Evolutionary conservation across 805 yeast species (phyloP), one percentile per base, ranked within the genome.

Genomic region (Suhomyces prunicola): DNA sequence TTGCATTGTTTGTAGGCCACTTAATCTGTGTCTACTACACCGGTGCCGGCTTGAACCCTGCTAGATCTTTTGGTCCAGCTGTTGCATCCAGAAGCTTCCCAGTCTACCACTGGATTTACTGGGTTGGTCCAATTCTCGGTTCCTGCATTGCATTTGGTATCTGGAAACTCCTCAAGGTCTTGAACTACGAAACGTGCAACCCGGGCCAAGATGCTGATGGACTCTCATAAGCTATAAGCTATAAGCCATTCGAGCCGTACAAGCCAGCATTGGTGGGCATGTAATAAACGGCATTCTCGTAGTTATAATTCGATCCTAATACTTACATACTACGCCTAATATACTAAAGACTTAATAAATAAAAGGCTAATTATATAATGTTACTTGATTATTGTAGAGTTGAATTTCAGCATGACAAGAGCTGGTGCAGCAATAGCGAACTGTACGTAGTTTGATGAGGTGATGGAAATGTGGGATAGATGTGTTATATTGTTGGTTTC

Each of bases 21-120:
- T 81, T 90, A 77, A 79, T 88, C 61, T 81, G 87, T 67, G 88
- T 90, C 52, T 87, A 80, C 81, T 87, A 82, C 77, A 88, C 96
- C 48, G 96, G 96, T 68, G 96, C 96, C 40, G 96, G 96, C 68
- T 77, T 89, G 65, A 90, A 90, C 80, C 96, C 96, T 53, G 96
- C 97, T 46, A 84, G 97, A 78, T 76, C 89, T 33, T 81, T 90
- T 53, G 97, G 97, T 65, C 96, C 96, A 50, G 81, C 85, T 67
- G 76, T 89, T 55, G 96, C 91, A 54, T 80, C 81, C 51, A 76
- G 70, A 53, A 76, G 82, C 22, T 90, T 90, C 85, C 96, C 96
- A 35, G 68, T 64, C 64, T 90, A 90, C 75, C 90, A 85, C 79
- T 90, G 96, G 96, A 89, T 90, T 59, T 90, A 90, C 80, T 89